Percentiles rank a stretch among this genome's conserved stretches.
phyloP scores from a whole-genome alignment of 352 stramenopile genomes.

The Phytophthora nicotianae region DNA sequence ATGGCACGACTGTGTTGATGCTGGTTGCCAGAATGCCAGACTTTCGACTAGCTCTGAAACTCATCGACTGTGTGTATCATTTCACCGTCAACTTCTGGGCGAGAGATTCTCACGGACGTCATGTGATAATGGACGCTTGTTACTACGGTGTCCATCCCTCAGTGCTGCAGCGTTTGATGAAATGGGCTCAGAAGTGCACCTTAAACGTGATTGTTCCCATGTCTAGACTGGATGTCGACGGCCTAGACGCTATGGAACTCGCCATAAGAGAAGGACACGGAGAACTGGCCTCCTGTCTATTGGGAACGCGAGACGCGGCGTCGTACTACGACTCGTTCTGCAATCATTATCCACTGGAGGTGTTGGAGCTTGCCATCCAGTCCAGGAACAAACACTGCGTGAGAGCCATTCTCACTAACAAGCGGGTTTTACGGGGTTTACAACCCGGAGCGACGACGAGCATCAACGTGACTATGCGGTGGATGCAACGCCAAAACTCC shows the following conservation, averaged over 20 bases:
- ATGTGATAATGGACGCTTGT: slow-evolving; percentile 30
- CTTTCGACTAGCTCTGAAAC: slow-evolving; percentile 17
- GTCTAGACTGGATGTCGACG: slow-evolving; percentile 10
- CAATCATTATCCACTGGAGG: slow-evolving; percentile 15
- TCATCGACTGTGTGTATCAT: slow-evolving; percentile 24
- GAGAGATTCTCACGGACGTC: slow-evolving; percentile 10
- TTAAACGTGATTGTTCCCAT: slow-evolving; percentile 13
- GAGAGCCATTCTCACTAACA: slow-evolving; percentile 6
- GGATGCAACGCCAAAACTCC: slow-evolving; percentile 12
- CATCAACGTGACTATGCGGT: slow-evolving; percentile 13
- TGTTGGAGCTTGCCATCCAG: slow-evolving; percentile 25
- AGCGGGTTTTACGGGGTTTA: slow-evolving; percentile 13
- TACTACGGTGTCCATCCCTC: slow-evolving; percentile 9
- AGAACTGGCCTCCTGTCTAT: slow-evolving; percentile 11
- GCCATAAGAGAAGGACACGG: slow-evolving; percentile 20
- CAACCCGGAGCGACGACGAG: slow-evolving; percentile 4
- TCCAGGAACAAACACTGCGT: slow-evolving; percentile 12
- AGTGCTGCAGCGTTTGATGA: slow-evolving; percentile 19
- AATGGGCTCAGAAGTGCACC: slow-evolving; percentile 20
- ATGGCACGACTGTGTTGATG: slow-evolving; percentile 22
- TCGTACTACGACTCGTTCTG: slow-evolving; percentile 15
- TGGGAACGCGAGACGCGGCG: slow-evolving; percentile 1
- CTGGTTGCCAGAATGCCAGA: slow-evolving; percentile 6
- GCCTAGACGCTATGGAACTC: slow-evolving; percentile 17
- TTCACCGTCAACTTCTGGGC: slow-evolving; percentile 19